Percentiles rank a stretch among this genome's conserved stretches.
These are phyloP conservation scores for Yarrowia osloensis DNA, from an alignment of 805 yeast genomes.

Conservation along the genomic window DNA sequence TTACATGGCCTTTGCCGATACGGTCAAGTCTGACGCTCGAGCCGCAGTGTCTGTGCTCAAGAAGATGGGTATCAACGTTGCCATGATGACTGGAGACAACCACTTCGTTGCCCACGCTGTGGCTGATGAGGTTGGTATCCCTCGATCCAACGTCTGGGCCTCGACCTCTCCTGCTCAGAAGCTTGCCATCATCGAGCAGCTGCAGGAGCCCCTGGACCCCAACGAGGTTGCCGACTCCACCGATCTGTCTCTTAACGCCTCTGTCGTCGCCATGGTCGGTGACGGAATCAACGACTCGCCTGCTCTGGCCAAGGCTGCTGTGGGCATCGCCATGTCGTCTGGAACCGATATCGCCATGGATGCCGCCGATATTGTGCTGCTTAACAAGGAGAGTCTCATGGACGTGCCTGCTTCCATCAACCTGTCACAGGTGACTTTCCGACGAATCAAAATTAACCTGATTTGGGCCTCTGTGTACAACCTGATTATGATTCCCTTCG, in stretches of 20 bases:
- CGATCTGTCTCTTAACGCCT: slow-evolving; percentile 36
- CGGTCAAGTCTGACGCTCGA: slow-evolving; percentile 63
- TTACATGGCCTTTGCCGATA: slow-evolving; percentile 65
- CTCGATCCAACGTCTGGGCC: slow-evolving; percentile 63
- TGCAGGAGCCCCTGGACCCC: slow-evolving; percentile 38
- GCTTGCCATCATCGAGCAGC: slow-evolving; percentile 60
- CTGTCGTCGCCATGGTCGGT: slow-evolving; percentile 81
- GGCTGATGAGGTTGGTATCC: slow-evolving; percentile 69
- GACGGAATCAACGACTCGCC: slow-evolving; percentile 99
- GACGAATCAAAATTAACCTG: slow-evolving; percentile 77
- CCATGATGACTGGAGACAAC: slow-evolving; percentile 90
- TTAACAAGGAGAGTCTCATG: slow-evolving; percentile 40
- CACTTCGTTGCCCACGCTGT: slow-evolving; percentile 60
- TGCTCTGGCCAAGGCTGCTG: slow-evolving; percentile 81
- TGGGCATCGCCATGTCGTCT: slow-evolving; percentile 88
- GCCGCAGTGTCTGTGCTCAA: slow-evolving; percentile 59
- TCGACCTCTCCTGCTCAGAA: slow-evolving; percentile 79
- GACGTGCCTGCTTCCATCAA: slow-evolving; percentile 57
- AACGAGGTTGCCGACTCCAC: slow-evolving; percentile 10
- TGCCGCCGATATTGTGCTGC: slow-evolving; percentile 88
- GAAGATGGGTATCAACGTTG: slow-evolving; percentile 59
- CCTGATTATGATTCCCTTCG: slow-evolving; percentile 85
- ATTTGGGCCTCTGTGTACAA: slow-evolving; percentile 86
- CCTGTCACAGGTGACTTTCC: slow-evolving; percentile 68
- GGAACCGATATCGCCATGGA: slow-evolving; percentile 97